phyloP scores from a whole-genome alignment of 1,284 basidiomycete genomes.

The Apiotrichum gamsii region DNA sequence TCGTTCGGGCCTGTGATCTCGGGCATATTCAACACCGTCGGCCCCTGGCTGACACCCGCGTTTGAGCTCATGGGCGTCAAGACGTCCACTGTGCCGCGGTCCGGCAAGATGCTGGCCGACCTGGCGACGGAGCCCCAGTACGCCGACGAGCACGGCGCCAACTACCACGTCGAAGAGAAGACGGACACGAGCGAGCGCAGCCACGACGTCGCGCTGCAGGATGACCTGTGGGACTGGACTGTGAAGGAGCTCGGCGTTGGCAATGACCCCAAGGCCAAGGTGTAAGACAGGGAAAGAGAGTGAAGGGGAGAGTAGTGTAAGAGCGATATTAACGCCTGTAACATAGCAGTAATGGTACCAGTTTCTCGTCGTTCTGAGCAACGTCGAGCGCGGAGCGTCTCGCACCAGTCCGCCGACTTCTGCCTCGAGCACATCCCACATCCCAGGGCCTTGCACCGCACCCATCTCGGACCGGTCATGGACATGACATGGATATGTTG shows the following conservation, averaged over 20 bases:
- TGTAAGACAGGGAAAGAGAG: not conserved
- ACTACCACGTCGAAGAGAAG: conserved; percentile 8
- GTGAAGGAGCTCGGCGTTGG: conserved; percentile 6
- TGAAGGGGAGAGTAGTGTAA: not conserved
- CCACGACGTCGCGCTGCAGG: conserved; percentile 12
- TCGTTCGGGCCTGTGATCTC: not conserved
- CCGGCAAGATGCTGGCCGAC: conserved; percentile 3
- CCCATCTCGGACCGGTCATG: too few relatives aligned
- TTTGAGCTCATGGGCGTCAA: not conserved
- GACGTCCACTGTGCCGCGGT: not conserved
- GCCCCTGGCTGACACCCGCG: not conserved
- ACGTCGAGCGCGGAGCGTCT: too few relatives aligned
- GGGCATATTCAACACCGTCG: not conserved
- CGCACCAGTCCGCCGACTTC: too few relatives aligned
- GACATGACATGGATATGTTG: too few relatives aligned
- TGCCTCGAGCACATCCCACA: too few relatives aligned
- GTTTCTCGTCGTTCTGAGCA: too few relatives aligned
- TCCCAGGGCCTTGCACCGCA: too few relatives aligned
- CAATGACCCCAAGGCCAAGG: not conserved
- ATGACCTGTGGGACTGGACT: conserved; percentile 26
- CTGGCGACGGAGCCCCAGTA: conserved; percentile 8
- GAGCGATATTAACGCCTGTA: too few relatives aligned
- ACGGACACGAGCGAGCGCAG: conserved; percentile 12
- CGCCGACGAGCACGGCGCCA: conserved; percentile 13
- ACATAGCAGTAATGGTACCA: too few relatives aligned